Base-by-base conservation (phyloP, 1,284 basidiomycete species). In the Xanthoconium separans region DNA sequence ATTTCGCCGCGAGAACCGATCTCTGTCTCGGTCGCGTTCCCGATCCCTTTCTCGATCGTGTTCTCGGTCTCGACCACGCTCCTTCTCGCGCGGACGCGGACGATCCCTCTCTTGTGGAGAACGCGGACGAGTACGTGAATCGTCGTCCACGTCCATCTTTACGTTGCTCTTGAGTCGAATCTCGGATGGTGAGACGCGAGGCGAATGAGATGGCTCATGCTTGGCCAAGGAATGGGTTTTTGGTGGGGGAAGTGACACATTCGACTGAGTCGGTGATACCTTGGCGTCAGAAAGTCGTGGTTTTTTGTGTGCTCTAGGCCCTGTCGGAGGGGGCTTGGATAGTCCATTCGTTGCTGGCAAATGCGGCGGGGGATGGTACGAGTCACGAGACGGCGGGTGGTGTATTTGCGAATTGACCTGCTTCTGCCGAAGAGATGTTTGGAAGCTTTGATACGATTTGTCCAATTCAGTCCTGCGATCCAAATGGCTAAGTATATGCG, bases 301-400 rank as follows among this genome's bases (percentile, higher is more conserved):
- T 64, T 86, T 87, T 75, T 90, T 91, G 69, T 87, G 77, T 18
- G 87, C 87, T 47, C 89, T 81, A 3, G 89, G 89, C 16, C 82
- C 89, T 5, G 87, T 91, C 0, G 89, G 89, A 11, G 81, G 83
- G 4, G 74, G 75, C 66, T 83, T 87, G n/a, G 72, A 66, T 31
- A 71, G 57, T 16, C 75, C 72, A 61, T 64, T 65, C 39, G 58
- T 53, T 22, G 41, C 48, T 39, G 60, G 46, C 36, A 63, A 45
- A 44, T 65, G 68, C 65, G 44, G 64, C 60, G 57, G 69, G 62
- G 54, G 47, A 34, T 70, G 68, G 48, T 68, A 68, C 39, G 50
- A 29, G 33, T 73, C 60, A 37, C 65, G 61, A 55, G 65, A 55
- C 34, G 66, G 58, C 60, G 75, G 59, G 58, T 73, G 67, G 62